Conservation (phyloP, 495 filamentous ascomycete genomes). For the Talaromyces proteolyticus region DNA sequence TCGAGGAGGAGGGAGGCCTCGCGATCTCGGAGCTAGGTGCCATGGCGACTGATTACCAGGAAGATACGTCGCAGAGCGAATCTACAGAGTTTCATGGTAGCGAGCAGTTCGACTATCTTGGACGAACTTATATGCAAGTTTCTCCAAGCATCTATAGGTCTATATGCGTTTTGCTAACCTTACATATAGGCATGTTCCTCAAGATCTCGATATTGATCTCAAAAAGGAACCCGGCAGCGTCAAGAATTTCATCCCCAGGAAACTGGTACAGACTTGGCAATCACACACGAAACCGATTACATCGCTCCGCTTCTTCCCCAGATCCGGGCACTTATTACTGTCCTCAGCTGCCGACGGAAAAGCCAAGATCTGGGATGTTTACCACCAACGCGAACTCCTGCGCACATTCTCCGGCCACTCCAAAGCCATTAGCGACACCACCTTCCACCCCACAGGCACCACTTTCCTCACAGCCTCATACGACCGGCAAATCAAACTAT, state of each 20-base stretch:
- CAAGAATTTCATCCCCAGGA: conserved; percentile 93
- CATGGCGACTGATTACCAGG: conserved; percentile 55
- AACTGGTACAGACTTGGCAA: conserved; percentile 83
- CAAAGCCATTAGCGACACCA: conserved; percentile 85
- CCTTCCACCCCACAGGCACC: conserved; percentile 75
- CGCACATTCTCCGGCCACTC: conserved; percentile 86
- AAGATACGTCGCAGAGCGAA: conserved; percentile 53
- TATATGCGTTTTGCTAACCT: background rate
- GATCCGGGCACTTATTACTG: conserved; percentile 79
- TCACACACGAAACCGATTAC: conserved; percentile 82
- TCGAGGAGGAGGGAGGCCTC: conserved; percentile 52
- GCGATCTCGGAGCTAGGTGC: conserved; percentile 40
- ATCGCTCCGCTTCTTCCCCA: conserved; percentile 80
- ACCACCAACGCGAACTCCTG: conserved; percentile 80
- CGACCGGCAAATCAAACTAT: conserved; percentile 92
- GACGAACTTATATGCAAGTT: conserved; percentile 58
- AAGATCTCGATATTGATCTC: conserved; percentile 87
- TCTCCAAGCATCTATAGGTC: background rate
- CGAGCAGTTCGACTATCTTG: conserved; percentile 84
- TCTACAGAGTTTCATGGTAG: conserved; percentile 83
- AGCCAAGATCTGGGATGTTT: conserved; percentile 93
- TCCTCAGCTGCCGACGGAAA: conserved; percentile 81
- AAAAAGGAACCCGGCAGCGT: conserved; percentile 68
- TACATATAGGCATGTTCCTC: conserved; percentile 86
- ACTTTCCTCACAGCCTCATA: conserved; percentile 89